A percentile compares a stretch with the other conserved stretches of the same genome.
Conservation (phyloP, 257 asterid genomes). For the Prunella vulgaris region DNA sequence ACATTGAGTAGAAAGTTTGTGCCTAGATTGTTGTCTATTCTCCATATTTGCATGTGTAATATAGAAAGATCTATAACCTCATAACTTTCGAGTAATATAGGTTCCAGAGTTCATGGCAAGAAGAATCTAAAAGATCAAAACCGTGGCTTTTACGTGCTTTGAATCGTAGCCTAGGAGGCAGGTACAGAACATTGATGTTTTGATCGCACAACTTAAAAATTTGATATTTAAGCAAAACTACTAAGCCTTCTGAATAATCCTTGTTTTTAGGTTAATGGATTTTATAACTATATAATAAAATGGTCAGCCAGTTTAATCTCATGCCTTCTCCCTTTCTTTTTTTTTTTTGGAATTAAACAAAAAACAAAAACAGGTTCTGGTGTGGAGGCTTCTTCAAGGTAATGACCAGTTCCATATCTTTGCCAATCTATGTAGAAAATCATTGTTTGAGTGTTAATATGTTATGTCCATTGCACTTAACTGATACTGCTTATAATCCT, state of each 20-base stretch:
- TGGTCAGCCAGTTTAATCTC: constrained; percentile 17
- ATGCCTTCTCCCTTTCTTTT: constrained; percentile 9
- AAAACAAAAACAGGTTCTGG: constrained; percentile 65
- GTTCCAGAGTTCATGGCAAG: constrained; percentile 72
- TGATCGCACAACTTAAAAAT: neutral
- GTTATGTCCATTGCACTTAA: neutral
- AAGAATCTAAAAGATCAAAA: constrained; percentile 54
- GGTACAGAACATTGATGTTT: constrained; percentile 30
- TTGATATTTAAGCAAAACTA: neutral
- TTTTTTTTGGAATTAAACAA: too few relatives aligned
- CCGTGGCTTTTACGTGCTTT: constrained; percentile 88
- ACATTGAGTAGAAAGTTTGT: constrained; percentile 54
- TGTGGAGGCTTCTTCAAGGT: constrained; percentile 87
- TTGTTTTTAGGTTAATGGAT: neutral
- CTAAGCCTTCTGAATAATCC: constrained; percentile 8
- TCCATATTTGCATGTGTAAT: neutral
- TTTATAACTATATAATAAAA: neutral
- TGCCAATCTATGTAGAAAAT: constrained; percentile 12
- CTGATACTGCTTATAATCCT: constrained; percentile 1
- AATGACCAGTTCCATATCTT: constrained; percentile 31
- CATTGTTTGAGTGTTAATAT: neutral
- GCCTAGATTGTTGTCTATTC: constrained; percentile 11
- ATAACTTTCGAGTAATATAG: constrained; percentile 28
- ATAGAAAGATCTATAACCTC: neutral
- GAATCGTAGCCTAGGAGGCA: constrained; percentile 72